Evolutionary conservation across 2,329 filamentous ascomycete species (phyloP).

Genomic region (Zymoseptoria pseudotritici): DNA sequence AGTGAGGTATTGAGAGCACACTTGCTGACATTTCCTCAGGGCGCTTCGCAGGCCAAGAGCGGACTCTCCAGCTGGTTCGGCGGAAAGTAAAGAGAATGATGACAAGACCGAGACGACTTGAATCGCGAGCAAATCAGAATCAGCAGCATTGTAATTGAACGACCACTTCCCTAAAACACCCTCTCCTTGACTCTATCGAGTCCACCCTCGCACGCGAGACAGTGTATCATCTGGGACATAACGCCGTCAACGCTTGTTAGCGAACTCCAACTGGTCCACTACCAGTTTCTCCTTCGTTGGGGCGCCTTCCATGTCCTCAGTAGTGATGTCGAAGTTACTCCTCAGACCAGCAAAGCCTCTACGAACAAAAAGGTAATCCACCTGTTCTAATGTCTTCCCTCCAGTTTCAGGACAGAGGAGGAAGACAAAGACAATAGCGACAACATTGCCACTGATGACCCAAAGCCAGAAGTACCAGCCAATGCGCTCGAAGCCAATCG

Average conservation of each 20-base stretch:
- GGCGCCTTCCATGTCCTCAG: constrained; percentile 8
- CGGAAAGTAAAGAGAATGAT: constrained; percentile 30
- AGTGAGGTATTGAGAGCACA: constrained; percentile 1
- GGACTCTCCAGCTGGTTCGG: constrained; percentile 83
- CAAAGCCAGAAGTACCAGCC: constrained; percentile 14
- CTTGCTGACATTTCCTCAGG: constrained; percentile 36
- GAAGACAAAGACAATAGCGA: constrained; percentile 10
- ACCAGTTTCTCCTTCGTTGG: neutral
- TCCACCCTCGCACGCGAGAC: neutral
- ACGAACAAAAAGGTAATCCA: constrained; percentile 9
- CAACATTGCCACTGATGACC: constrained; percentile 11
- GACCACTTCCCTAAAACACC: neutral
- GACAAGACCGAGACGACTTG: neutral
- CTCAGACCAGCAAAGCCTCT: constrained; percentile 8
- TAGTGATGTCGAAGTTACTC: constrained; percentile 11
- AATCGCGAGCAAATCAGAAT: neutral
- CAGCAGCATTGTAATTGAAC: neutral
- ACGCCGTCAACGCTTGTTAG: neutral
- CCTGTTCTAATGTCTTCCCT: constrained; percentile 11
- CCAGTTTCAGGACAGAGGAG: constrained; percentile 9
- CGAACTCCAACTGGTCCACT: neutral
- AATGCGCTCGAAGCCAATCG: constrained; percentile 4
- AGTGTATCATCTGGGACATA: neutral
- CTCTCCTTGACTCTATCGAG: neutral
- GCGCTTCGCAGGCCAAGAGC: constrained; percentile 73